A percentile compares a stretch with the other conserved stretches of the same genome.
Evolutionary conservation across 352 stramenopile species (phyloP).

Genomic region (Globisporangium cylindrosporum): DNA sequence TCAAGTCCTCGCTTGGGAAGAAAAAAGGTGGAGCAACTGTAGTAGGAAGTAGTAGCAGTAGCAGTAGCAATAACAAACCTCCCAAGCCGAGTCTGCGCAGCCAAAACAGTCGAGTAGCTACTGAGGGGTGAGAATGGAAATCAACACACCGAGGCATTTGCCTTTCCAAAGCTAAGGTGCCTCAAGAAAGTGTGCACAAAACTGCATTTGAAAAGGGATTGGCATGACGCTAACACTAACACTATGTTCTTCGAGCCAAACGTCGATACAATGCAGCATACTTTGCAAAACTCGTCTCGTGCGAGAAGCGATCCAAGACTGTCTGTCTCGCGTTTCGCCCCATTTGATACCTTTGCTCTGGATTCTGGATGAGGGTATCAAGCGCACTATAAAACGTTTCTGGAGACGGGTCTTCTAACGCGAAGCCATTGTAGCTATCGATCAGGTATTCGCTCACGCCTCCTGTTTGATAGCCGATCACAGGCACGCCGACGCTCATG

Average conservation of each 20-base stretch:
- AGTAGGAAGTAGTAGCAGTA: slow-evolving; percentile 21
- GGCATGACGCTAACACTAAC: neutral
- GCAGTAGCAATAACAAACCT: slow-evolving; percentile 21
- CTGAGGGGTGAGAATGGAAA: slow-evolving; percentile 5
- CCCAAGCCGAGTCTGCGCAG: slow-evolving; percentile 8
- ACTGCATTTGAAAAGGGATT: neutral
- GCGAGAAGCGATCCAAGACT: slow-evolving; percentile 34
- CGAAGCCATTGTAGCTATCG: slow-evolving; percentile 40
- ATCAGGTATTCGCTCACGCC: slow-evolving; percentile 47
- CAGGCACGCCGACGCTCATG: slow-evolving; percentile 50
- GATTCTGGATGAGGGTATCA: slow-evolving; percentile 26
- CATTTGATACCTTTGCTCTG: slow-evolving; percentile 21
- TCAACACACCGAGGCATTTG: neutral
- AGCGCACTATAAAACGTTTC: slow-evolving; percentile 28
- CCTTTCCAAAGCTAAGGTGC: neutral
- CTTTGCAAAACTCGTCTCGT: slow-evolving; percentile 21
- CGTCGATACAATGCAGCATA: slow-evolving; percentile 43
- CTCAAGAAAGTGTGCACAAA: neutral
- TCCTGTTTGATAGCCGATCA: slow-evolving; percentile 46
- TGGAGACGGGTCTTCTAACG: slow-evolving; percentile 30
- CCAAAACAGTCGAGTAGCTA: slow-evolving; percentile 11
- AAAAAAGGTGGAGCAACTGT: slow-evolving; percentile 29
- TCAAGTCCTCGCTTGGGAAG: slow-evolving; percentile 37
- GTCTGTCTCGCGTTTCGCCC: slow-evolving; percentile 35
- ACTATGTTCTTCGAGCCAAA: neutral